Percentiles rank a stretch among this genome's conserved stretches.
Conservation (phyloP, 2,329 filamentous ascomycete genomes). For the Biscogniauxia mediterranea region DNA sequence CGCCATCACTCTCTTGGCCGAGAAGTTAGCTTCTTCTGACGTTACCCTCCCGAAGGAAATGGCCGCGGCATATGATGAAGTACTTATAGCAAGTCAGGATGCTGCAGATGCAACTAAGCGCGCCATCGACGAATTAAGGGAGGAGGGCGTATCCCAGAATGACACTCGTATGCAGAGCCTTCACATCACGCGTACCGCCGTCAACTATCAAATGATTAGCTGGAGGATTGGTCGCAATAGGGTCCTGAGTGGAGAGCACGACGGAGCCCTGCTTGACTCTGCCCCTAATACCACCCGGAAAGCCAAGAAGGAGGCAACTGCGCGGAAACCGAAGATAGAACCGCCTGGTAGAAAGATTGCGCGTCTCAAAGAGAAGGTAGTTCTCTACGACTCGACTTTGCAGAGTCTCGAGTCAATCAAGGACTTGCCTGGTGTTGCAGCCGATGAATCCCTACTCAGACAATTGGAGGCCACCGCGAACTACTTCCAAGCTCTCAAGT, state of each 20-base stretch:
- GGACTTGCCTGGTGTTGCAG: conserved; percentile 84
- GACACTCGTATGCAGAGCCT: conserved; percentile 88
- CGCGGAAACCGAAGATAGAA: conserved; percentile 45
- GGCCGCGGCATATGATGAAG: conserved; percentile 85
- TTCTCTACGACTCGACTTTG: conserved; percentile 85
- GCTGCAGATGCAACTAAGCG: conserved; percentile 90
- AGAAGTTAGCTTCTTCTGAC: conserved; percentile 45
- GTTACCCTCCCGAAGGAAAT: conserved; percentile 60
- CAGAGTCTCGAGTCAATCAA: conserved; percentile 89
- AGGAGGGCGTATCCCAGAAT: conserved; percentile 78
- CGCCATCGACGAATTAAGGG: conserved; percentile 84
- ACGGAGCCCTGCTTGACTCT: conserved; percentile 65
- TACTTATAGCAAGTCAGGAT: conserved; percentile 88
- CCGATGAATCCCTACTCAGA: conserved; percentile 71
- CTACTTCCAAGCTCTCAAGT: conserved; percentile 91
- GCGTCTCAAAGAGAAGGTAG: conserved; percentile 79
- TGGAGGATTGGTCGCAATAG: conserved; percentile 94
- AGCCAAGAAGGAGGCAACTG: conserved; percentile 52
- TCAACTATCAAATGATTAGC: conserved; percentile 90
- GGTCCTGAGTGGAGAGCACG: conserved; percentile 77
- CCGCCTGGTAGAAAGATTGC: conserved; percentile 73
- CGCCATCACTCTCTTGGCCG: conserved; percentile 49
- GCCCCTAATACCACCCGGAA: conserved; percentile 45
- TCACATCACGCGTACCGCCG: conserved; percentile 87
- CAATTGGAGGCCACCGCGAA: conserved; percentile 75